A percentile compares a stretch with the other conserved stretches of the same genome.
phyloP scores from a whole-genome alignment of 805 yeast genomes.

The Ogataea parapolymorpha region DNA sequence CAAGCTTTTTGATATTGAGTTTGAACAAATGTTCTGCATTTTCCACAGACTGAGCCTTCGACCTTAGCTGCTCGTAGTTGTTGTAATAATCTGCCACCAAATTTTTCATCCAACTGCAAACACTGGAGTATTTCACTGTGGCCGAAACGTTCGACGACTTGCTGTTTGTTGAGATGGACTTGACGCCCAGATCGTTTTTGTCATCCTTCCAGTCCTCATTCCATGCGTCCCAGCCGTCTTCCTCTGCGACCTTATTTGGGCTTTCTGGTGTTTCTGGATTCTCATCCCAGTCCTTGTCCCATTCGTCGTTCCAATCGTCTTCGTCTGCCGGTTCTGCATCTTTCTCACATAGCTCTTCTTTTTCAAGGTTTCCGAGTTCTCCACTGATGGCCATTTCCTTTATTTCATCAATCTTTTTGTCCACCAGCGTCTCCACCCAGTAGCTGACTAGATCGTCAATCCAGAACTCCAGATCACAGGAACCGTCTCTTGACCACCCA shows the following conservation, averaged over 20 bases:
- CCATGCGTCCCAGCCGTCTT: conserved; percentile 30
- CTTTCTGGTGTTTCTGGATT: neutral
- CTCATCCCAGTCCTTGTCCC: conserved; percentile 22
- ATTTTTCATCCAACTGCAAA: conserved; percentile 14
- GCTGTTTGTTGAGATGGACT: conserved; percentile 20
- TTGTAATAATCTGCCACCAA: conserved; percentile 19
- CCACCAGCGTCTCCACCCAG: conserved; percentile 28
- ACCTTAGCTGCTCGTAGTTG: conserved; percentile 18
- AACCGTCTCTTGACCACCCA: conserved; percentile 31
- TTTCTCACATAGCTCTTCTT: conserved; percentile 4
- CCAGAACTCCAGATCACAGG: conserved; percentile 34
- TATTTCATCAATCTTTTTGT: conserved; percentile 25
- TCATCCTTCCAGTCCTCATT: conserved; percentile 29
- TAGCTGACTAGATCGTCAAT: conserved; percentile 29
- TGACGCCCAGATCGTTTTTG: conserved; percentile 16
- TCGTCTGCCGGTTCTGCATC: neutral
- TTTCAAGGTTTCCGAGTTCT: conserved; percentile 7
- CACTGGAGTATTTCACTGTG: conserved; percentile 15
- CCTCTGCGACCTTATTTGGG: neutral
- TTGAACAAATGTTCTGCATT: conserved; percentile 26
- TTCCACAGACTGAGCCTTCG: conserved; percentile 10
- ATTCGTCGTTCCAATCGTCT: conserved; percentile 27
- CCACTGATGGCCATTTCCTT: conserved; percentile 21
- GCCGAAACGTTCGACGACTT: conserved; percentile 12
- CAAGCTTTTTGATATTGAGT: conserved; percentile 26